A percentile compares a stretch with the other conserved stretches of the same genome.
Conservation (phyloP, 225 moss, liverwort and hornwort genomes). For the Pseudoscleropodium purum region DNA sequence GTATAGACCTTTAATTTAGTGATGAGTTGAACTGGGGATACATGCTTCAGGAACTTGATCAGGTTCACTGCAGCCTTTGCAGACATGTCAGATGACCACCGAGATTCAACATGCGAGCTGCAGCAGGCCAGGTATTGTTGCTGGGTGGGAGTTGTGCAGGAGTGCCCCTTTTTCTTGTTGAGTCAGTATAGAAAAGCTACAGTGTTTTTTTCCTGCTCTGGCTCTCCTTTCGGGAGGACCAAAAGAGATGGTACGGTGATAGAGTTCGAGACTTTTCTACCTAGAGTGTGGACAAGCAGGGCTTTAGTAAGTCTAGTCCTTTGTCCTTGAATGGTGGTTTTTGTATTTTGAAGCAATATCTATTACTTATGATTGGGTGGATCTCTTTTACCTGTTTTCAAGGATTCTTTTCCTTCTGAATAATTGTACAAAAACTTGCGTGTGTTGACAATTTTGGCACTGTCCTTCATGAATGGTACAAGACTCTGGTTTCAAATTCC, state of each 20-base stretch:
- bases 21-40: not conserved
- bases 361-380: not conserved
- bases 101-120: not conserved
- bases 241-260: not conserved
- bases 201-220: not conserved
- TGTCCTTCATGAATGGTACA: not conserved
- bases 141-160: not conserved
- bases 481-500: not conserved
- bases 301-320: not conserved
- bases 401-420: not conserved
- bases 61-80: not conserved
- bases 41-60: not conserved
- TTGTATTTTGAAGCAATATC: not conserved
- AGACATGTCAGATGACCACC: constrained; percentile 1
- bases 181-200: not conserved
- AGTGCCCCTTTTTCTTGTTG: not conserved
- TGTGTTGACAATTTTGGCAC: not conserved
- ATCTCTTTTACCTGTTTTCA: not conserved
- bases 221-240: not conserved
- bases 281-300: not conserved
- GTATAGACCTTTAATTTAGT: not conserved
- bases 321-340: not conserved
- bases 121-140: not conserved
- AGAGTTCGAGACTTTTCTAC: not conserved
- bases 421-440: not conserved